Conservation (phyloP, 2,329 filamentous ascomycete species). For the Penicillium sp. region DNA sequence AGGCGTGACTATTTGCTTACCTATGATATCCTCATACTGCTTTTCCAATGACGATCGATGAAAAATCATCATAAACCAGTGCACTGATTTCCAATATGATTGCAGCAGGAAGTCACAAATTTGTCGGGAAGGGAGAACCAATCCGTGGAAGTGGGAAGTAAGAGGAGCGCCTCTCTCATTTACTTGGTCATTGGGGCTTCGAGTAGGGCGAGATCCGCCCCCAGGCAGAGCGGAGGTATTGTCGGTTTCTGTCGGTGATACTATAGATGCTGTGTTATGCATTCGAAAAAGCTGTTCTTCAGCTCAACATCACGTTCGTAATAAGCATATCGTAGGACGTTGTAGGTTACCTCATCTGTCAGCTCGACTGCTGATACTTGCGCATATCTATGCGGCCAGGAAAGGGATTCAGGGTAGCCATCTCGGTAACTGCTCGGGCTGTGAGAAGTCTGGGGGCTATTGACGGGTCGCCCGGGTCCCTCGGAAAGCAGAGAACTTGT, state of each 20-base stretch:
- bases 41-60: neutral
- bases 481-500: neutral
- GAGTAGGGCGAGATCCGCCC: neutral
- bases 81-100: neutral
- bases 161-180: neutral
- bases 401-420: neutral
- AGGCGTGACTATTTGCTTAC: neutral
- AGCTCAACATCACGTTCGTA: neutral
- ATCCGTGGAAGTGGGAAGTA: neutral
- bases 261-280: neutral
- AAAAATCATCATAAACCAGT: neutral
- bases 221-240: neutral
- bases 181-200: neutral
- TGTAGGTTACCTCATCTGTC: neutral
- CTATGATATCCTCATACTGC: neutral
- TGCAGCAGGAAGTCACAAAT: neutral
- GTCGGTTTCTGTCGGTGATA: neutral
- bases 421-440: neutral
- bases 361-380: neutral
- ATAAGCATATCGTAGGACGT: neutral
- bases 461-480: neutral
- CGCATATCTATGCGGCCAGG: neutral
- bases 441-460: neutral
- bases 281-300: neutral
- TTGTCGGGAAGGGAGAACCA: neutral